phyloP scores from a whole-genome alignment of 305 asterid genomes.

The Fraxinus greggii region DNA sequence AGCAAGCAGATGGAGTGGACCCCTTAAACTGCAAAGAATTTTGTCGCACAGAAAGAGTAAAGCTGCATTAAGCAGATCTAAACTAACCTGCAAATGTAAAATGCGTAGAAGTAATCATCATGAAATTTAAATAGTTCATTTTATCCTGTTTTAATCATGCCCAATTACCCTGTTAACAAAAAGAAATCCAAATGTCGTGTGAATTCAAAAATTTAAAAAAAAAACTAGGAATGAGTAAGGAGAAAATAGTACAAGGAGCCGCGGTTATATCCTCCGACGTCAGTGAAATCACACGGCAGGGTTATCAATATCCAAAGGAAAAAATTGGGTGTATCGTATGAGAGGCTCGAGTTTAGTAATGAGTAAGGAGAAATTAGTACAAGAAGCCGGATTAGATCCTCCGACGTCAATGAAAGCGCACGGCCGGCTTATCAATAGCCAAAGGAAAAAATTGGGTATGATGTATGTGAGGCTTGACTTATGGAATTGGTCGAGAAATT shows the following conservation, averaged over 20 bases:
- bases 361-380: background rate
- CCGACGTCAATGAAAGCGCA: background rate
- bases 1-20: conserved; percentile 79
- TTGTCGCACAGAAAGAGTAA: conserved; percentile 18
- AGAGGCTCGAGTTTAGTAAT: background rate
- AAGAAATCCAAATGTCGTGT: background rate
- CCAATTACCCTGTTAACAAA: background rate
- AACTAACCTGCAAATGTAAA: conserved; percentile 4
- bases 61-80: conserved; percentile 10
- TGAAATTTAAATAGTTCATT: background rate
- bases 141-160: background rate
- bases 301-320: background rate
- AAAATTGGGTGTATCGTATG: background rate
- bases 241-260: background rate
- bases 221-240: background rate
- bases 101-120: background rate
- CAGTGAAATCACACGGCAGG: background rate
- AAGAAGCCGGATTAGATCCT: background rate
- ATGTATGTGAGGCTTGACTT: background rate
- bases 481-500: background rate
- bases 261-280: background rate
- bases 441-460: background rate
- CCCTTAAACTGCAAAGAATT: conserved; percentile 68
- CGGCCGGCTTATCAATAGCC: background rate
- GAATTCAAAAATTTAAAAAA: background rate